A percentile compares a stretch with the other conserved stretches of the same genome.
Evolutionary conservation across 2,329 filamentous ascomycete genomes (phyloP).

Genomic region (Aspergillus unguis): DNA sequence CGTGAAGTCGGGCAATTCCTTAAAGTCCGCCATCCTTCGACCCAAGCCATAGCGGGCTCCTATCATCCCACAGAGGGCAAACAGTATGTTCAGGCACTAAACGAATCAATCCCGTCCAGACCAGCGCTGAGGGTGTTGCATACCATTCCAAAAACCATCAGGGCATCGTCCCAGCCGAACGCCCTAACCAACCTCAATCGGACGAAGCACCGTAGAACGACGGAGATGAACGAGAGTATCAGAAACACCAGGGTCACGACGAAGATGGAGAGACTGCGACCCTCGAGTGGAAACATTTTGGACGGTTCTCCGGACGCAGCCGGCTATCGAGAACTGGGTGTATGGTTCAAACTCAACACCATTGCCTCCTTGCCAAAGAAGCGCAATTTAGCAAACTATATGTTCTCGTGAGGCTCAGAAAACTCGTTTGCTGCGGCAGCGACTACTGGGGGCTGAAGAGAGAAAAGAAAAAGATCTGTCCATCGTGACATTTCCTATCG

Average conservation of each 20-base stretch:
- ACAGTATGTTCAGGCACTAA: constrained; percentile 34
- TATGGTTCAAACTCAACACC: neutral
- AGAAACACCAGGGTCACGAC: constrained; percentile 32
- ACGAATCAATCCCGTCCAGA: too few relatives aligned
- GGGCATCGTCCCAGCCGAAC: constrained; percentile 38
- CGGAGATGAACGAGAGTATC: constrained; percentile 30
- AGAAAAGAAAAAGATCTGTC: neutral
- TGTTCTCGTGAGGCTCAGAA: constrained; percentile 10
- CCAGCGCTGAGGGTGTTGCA: neutral
- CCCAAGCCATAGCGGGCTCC: constrained; percentile 34
- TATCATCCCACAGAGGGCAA: constrained; percentile 34
- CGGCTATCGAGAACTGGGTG: constrained; percentile 7
- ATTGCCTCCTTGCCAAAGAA: neutral
- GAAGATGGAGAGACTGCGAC: constrained; percentile 33
- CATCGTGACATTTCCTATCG: neutral
- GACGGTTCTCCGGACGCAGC: constrained; percentile 3
- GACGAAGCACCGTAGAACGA: constrained; percentile 37
- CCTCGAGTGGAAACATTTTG: constrained; percentile 31
- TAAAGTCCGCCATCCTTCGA: constrained; percentile 21
- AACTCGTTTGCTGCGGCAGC: neutral
- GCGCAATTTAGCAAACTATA: neutral
- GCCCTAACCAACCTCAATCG: constrained; percentile 32
- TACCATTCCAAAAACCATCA: constrained; percentile 40
- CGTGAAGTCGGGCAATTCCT: neutral
- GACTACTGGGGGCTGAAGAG: neutral